These are phyloP conservation scores for Chrysosphaeria jannelii DNA, from an alignment of 2,329 filamentous ascomycete species.

Conservation along the genomic window DNA sequence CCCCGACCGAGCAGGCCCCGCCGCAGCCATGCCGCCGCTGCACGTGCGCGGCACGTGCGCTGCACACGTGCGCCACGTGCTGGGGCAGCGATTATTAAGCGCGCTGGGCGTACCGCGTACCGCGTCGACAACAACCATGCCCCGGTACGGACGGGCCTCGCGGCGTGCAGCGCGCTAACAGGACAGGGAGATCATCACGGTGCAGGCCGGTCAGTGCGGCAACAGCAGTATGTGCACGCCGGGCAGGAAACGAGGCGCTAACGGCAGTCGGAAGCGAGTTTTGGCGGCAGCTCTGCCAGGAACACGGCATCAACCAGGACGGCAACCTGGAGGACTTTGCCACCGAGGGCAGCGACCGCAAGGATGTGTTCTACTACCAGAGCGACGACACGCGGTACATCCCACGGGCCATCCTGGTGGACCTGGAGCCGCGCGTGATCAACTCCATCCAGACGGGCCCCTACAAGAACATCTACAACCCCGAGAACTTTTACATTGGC, in stretches of 20 bases:
- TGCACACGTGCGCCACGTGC: too few species aligned
- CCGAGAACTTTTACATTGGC: constrained; percentile 93
- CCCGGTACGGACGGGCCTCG: constrained; percentile 7
- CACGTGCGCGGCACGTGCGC: too few species aligned
- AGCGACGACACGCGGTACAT: constrained; percentile 98
- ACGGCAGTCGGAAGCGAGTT: constrained; percentile 71
- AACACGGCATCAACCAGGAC: constrained; percentile 93
- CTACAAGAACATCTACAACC: constrained; percentile 98
- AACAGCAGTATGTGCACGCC: constrained; percentile 57
- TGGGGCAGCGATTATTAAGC: too few species aligned
- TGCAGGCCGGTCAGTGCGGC: constrained; percentile 96
- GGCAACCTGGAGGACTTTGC: constrained; percentile 95
- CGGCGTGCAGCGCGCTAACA: not conserved
- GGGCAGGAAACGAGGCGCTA: not conserved
- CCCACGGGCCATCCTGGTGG: constrained; percentile 77
- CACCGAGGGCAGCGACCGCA: constrained; percentile 87
- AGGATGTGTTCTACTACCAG: constrained; percentile 98
- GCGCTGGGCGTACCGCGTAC: too few species aligned
- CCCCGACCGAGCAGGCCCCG: too few species aligned
- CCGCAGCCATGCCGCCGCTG: too few species aligned
- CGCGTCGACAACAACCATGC: constrained; percentile 6
- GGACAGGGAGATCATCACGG: constrained; percentile 85
- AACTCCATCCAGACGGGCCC: constrained; percentile 76
- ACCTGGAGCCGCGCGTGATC: constrained; percentile 79
- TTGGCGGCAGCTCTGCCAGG: constrained; percentile 94